Conservation (phyloP, 2,329 filamentous ascomycete genomes). For the Exophiala sp. region DNA sequence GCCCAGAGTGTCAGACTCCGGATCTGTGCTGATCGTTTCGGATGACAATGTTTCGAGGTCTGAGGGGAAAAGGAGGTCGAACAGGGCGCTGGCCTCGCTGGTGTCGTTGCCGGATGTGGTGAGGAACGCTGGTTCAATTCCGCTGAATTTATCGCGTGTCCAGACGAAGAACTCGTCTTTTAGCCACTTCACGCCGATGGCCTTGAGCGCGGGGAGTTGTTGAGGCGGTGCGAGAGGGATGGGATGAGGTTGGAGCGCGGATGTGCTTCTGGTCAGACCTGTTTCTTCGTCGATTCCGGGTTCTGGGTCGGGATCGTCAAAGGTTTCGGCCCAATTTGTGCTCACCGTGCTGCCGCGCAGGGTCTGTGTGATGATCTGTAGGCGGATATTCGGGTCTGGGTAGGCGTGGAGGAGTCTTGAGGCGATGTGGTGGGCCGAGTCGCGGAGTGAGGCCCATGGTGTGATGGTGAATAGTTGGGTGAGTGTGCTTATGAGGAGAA, state of each 20-base stretch:
- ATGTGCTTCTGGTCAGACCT: slow-evolving; percentile 21
- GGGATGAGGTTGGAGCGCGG: slow-evolving; percentile 20
- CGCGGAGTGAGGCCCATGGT: slow-evolving; percentile 23
- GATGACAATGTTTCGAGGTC: slow-evolving; percentile 9
- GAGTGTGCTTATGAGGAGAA: slow-evolving; percentile 22
- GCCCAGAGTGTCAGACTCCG: slow-evolving; percentile 7
- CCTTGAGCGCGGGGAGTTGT: slow-evolving; percentile 22
- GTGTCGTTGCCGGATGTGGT: not conserved
- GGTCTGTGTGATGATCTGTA: slow-evolving; percentile 24
- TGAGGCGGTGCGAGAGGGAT: slow-evolving; percentile 20
- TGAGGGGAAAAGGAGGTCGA: slow-evolving; percentile 21
- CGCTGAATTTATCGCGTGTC: not conserved
- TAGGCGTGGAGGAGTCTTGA: slow-evolving; percentile 24
- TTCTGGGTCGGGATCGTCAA: slow-evolving; percentile 14
- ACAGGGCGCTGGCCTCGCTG: not conserved
- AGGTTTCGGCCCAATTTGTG: slow-evolving; percentile 22
- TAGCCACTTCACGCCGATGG: slow-evolving; percentile 29
- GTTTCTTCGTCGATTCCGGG: slow-evolving; percentile 22
- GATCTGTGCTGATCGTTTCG: not conserved
- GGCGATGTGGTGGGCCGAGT: slow-evolving; percentile 25
- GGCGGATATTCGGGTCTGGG: slow-evolving; percentile 15
- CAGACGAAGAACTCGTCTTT: slow-evolving; percentile 23
- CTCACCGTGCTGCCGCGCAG: slow-evolving; percentile 20
- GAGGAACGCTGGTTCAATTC: slow-evolving; percentile 2
- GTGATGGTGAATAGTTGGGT: slow-evolving; percentile 26